phyloP scores from a whole-genome alignment of 306 rosid species.

The Acacia crassicarpa region DNA sequence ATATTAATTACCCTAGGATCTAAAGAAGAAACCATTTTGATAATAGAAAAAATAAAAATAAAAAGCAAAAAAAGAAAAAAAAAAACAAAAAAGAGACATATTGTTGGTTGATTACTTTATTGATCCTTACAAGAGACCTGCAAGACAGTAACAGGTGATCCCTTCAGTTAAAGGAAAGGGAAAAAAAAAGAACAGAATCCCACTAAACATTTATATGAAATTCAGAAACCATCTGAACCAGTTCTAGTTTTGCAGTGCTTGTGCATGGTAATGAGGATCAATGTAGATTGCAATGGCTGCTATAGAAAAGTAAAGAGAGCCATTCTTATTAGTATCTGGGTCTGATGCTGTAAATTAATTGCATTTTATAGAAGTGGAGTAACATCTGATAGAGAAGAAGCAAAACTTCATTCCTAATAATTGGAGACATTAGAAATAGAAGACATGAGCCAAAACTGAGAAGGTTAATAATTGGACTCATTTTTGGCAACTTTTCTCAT shows the following conservation, averaged over 20 bases:
- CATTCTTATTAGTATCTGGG: conserved; percentile 4
- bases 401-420: no score
- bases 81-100: no score
- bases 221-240: not conserved
- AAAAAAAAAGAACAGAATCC: no score
- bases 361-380: conserved; percentile 45
- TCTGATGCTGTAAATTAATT: not conserved
- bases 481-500: not conserved
- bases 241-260: conserved; percentile 31
- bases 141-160: no score
- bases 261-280: conserved; percentile 58
- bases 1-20: no score
- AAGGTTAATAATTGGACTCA: not conserved
- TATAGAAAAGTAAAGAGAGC: conserved; percentile 52
- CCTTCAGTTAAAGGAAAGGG: no score
- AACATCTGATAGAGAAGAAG: conserved; percentile 45
- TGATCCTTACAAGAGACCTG: no score
- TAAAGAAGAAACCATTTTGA: no score
- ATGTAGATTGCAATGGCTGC: conserved; percentile 52
- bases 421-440: conserved; percentile 46
- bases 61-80: no score
- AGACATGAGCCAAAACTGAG: conserved; percentile 30
- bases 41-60: no score
- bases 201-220: not conserved
- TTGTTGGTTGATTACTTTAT: no score